phyloP scores from a whole-genome alignment of 225 moss, liverwort and hornwort species.

The Bryum argenteum region DNA sequence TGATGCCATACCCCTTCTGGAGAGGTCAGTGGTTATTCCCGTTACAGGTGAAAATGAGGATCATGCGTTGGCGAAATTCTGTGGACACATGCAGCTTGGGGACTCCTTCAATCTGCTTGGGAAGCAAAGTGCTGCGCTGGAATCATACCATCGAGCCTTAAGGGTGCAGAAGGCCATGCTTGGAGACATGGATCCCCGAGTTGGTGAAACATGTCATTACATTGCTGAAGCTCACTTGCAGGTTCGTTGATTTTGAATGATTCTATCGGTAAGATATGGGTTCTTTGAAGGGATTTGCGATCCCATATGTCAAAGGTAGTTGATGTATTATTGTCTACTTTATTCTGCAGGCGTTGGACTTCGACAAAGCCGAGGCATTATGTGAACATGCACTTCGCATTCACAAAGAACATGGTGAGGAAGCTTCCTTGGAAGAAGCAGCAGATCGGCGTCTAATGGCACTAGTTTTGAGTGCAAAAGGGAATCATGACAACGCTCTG shows the following conservation, averaged over 20 bases:
- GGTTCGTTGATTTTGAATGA: slow-evolving; percentile 41
- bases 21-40: slow-evolving; percentile 78
- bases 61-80: slow-evolving; percentile 85
- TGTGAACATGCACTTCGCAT: slow-evolving; percentile 88
- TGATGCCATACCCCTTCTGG: slow-evolving; percentile 69
- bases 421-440: slow-evolving; percentile 84
- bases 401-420: slow-evolving; percentile 70
- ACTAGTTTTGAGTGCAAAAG: slow-evolving; percentile 85
- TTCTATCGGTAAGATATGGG: not conserved
- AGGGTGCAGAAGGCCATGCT: slow-evolving; percentile 87
- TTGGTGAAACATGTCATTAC: slow-evolving; percentile 97
- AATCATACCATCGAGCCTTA: slow-evolving; percentile 77
- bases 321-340: not conserved
- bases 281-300: not conserved
- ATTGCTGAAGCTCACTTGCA: slow-evolving; percentile 98
- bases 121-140: slow-evolving; percentile 77
- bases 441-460: slow-evolving; percentile 92
- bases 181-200: slow-evolving; percentile 89
- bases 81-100: slow-evolving; percentile 97
- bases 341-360: slow-evolving; percentile 82
- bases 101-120: slow-evolving; percentile 89
- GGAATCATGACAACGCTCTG: slow-evolving; percentile 77
- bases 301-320: not conserved
- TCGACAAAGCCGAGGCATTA: slow-evolving; percentile 82
- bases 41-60: slow-evolving; percentile 76